Evolutionary conservation across 2,329 filamentous ascomycete genomes (phyloP), one percentile per base, ranked within the genome.

Genomic region (Elsinoe arachidis): DNA sequence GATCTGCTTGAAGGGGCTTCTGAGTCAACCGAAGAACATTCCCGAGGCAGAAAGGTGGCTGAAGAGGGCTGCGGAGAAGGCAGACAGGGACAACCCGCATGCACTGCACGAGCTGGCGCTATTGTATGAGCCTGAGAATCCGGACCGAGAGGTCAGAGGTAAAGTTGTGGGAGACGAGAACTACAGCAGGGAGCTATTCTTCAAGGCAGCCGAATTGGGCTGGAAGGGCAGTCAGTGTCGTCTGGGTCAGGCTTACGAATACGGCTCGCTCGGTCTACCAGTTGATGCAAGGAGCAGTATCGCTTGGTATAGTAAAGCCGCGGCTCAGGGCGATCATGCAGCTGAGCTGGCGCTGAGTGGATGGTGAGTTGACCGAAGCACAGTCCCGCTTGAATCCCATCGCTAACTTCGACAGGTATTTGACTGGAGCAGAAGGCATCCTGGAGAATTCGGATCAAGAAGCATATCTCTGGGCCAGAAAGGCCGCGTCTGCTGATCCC

Each of bases 151-250:
- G 66, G 61, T 71, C 3, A 86, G 87, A 60, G 88, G 90, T 63
- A 80, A 84, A 55, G 82, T 97, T 56, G 76, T 92, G 43, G 83
- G 85, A 9, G 92, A 99, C 66, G 88, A 95, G 69, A 72, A 74
- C 2, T 95, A 96, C 65, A 87, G 92, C 0, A 76, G 85, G n/a
- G 80, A 82, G 43, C 78, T 99, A 19, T 96, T 95, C 75, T 80
- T 84, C 63, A 85, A 95, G 74, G 90, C 91, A 11, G 90, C 89
- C 0, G 84, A 92, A 39, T 76, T 97, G 10, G 90, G 90, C 0
- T 97, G 96, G 79, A 96, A 96, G 66, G 95, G 92, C 70, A 93
- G 88, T 9, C 92, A 99, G 70, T 96, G 89, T 73, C 83, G 90
- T 1, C 79, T 99, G 5, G 93, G 91, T 5, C 86, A 86, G 62